Evolutionary conservation across 352 stramenopile genomes (phyloP).

Genomic region (Phytophthora pseudosyringae): DNA sequence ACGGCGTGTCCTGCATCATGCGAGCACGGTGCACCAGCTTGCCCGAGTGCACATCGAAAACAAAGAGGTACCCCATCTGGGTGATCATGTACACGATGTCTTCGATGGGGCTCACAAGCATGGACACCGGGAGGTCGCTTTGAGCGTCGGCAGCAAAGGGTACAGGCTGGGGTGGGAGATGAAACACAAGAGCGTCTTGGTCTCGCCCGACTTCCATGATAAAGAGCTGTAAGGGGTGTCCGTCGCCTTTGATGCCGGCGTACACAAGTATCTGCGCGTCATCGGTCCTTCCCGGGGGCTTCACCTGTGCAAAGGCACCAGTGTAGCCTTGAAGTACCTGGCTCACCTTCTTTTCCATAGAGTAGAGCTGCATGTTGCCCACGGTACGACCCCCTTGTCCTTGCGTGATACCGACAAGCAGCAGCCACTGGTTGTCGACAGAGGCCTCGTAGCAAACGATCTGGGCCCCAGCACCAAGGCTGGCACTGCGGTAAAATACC

Average conservation of each 20-base stretch:
- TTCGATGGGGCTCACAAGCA: slow-evolving; percentile 92
- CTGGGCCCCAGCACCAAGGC: slow-evolving; percentile 93
- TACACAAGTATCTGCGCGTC: slow-evolving; percentile 89
- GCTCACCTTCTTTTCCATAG: slow-evolving; percentile 98
- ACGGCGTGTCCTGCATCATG: slow-evolving; percentile 98
- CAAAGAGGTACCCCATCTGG: slow-evolving; percentile 99
- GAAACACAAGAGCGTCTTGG: slow-evolving; percentile 95
- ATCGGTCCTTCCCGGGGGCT: slow-evolving; percentile 93
- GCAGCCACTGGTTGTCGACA: slow-evolving; percentile 98
- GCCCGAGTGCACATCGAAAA: slow-evolving; percentile 99
- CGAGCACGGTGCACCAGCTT: slow-evolving; percentile 98
- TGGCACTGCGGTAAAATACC: slow-evolving; percentile 98
- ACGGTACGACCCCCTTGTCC: slow-evolving; percentile 93
- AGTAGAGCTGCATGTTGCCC: slow-evolving; percentile 99
- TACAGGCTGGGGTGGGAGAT: slow-evolving; percentile 93
- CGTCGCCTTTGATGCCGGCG: slow-evolving; percentile 82
- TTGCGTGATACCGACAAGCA: slow-evolving; percentile 98
- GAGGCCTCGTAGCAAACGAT: slow-evolving; percentile 99
- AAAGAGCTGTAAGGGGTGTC: slow-evolving; percentile 89
- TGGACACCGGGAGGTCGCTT: slow-evolving; percentile 98
- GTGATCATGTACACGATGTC: slow-evolving; percentile 99
- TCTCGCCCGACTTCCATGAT: slow-evolving; percentile 99
- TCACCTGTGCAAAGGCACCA: slow-evolving; percentile 97
- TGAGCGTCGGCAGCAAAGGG: slow-evolving; percentile 96
- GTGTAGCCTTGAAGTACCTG: slow-evolving; percentile 98